These are phyloP conservation scores for Fusarium sp. DNA, from an alignment of 2,329 filamentous ascomycete species.

Conservation along the genomic window DNA sequence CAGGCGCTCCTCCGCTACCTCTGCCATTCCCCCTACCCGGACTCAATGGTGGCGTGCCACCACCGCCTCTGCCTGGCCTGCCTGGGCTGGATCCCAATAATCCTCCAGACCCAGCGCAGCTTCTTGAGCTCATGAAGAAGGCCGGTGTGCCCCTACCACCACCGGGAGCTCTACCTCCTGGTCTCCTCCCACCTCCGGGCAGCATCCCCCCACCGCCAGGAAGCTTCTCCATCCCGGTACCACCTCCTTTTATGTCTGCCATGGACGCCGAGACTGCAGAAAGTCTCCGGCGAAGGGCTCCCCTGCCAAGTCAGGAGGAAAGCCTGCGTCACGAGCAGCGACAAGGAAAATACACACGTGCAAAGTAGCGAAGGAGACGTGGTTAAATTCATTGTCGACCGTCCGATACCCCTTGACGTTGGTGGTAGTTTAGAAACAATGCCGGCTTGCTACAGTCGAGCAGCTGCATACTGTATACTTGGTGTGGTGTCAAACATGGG, in stretches of 20 bases:
- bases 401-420: slow-evolving; percentile 46
- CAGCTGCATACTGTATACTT: slow-evolving; percentile 6
- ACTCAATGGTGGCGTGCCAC: slow-evolving; percentile 60
- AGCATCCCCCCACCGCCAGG: slow-evolving; percentile 53
- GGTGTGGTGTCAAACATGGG: neutral
- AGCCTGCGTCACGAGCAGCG: slow-evolving; percentile 83
- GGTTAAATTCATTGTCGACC: slow-evolving; percentile 20
- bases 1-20: slow-evolving; percentile 60
- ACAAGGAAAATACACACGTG: slow-evolving; percentile 70
- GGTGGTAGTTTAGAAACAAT: slow-evolving; percentile 37
- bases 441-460: slow-evolving; percentile 7
- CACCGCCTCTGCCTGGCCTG: slow-evolving; percentile 66
- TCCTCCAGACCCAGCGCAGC: slow-evolving; percentile 70
- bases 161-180: slow-evolving; percentile 60
- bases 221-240: slow-evolving; percentile 52
- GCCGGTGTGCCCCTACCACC: slow-evolving; percentile 73
- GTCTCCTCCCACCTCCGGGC: slow-evolving; percentile 59
- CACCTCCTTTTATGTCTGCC: slow-evolving; percentile 57
- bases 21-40: slow-evolving; percentile 67
- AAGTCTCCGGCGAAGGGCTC: slow-evolving; percentile 68
- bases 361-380: slow-evolving; percentile 54
- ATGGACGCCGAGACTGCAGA: slow-evolving; percentile 51
- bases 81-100: slow-evolving; percentile 71
- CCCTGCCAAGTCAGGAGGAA: slow-evolving; percentile 86
- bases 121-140: slow-evolving; percentile 75